Base-by-base conservation (phyloP, 106 monocot genomes). In the Phalaenopsis aphrodite region DNA sequence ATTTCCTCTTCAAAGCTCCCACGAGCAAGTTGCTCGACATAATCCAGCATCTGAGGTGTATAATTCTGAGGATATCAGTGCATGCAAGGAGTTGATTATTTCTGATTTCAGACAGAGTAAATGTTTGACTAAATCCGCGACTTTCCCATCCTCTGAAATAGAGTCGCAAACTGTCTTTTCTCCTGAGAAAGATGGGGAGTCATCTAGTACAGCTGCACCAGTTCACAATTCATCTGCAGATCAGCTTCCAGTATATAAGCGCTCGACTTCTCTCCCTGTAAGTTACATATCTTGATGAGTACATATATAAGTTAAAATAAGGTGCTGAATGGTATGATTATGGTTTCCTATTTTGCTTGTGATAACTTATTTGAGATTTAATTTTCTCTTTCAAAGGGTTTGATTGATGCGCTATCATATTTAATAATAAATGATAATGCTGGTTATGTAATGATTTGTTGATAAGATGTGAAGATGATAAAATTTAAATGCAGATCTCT, bases 251-350 rank as follows among this genome's bases (percentile, higher is more conserved):
- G 15, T 14, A 39, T 37, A 19, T 14, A 69, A 69, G 38, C 69
- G 69, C 10, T 69, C 69, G 7, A 69, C 39, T 3, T 69, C 69
- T 37, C 69, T 69, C 38, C 69, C 69, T 69, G 69, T 69, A 69
- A 69, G 69, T 61, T 61, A 23, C 61, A 61, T 61, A n/a, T 61
- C 19, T n/a, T 5, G 61, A 61, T 61, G 1, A n/a, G n/a, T 21
- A 61, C 61, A 21, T 61, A 61, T 61, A 21, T 1, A 61, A 21
- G 19, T 21, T 61, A 21, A 2, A n/a, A n/a, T 21, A 61, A 21
- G 18, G 19, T 61, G 19, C 8, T 61, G 21, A 61, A 19, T 61
- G 5, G 0, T 2, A n/a, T 61, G 21, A 61, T 19, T 61, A 52
- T 52, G 52, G 12, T 2, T 52, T 52, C 52, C 52, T 12, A 52